Evolutionary conservation across 495 filamentous ascomycete species (phyloP), one percentile per base, ranked within the genome.

Genomic region (Tuber melanosporum): DNA sequence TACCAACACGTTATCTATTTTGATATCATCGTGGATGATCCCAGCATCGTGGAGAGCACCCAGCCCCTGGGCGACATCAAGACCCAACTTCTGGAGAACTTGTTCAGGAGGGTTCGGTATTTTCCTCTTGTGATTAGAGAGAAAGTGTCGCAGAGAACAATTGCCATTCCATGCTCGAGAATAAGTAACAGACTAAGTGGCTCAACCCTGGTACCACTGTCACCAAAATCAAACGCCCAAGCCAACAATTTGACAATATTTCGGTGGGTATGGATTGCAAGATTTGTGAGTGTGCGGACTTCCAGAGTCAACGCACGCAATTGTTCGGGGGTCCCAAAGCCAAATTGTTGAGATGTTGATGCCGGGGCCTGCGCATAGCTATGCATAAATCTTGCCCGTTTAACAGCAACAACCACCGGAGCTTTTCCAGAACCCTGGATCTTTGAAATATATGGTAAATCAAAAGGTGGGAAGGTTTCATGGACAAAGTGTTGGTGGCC

Each of bases 21-120:
- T 86, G 43, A 86, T 66, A 75, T 86, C 85, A 5, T 85, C 85
- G 72, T 86, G 85, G 17, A 85, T 77, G 45, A 86, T 83, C 2
- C 73, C 79, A 69, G 80, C 85, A n/a, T 80, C 74, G 71, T 86
- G 85, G 19, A 86, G 82, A 32, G 84, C 81, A 44, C 78, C 81
- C 19, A 84, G 75, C 9, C 85, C 85, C 19, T 79, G 79, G 4
- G 81, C 78, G 73, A 85, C 75, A 81, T 86, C 85, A n/a, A 76
- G 52, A 3, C 57, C 52, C n/a, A 78, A 71, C 9, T 17, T 39
- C 42, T 71, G 77, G 41, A 76, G 71, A 4, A 78, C 74, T 19
- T 73, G 74, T 41, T 49, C 47, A 49, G 47, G 47, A 8, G 47
- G 47, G 3, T 79, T 80, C 71, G 82, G 75, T 14, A 85, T 77